Conservation (phyloP, 345 rosid genomes). For the Excoecaria cochinchinensis region DNA sequence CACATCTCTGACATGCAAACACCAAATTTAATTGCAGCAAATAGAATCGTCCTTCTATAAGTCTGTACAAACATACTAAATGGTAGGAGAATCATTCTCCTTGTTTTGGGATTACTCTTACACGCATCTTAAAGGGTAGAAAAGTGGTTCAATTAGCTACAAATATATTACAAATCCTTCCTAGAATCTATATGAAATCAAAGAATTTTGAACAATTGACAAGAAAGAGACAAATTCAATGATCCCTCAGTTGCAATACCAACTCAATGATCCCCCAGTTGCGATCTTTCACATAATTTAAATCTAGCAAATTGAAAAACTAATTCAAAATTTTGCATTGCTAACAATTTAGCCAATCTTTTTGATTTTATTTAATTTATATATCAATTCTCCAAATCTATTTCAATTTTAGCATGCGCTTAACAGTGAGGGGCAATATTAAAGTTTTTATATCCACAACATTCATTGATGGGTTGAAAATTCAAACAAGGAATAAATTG, state of each 20-base stretch:
- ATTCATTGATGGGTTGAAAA: neutral
- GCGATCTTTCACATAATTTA: neutral
- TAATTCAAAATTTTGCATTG: neutral
- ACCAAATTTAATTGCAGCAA: conserved; percentile 1
- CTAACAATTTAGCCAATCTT: neutral
- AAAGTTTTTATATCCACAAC: neutral
- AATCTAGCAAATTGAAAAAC: neutral
- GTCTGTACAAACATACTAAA: neutral
- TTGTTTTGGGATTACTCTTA: neutral
- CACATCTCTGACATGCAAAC: neutral
- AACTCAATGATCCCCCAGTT: neutral
- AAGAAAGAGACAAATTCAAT: neutral
- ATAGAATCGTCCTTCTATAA: neutral
- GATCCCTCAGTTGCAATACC: too few species aligned
- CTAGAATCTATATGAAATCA: neutral
- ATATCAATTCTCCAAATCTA: neutral
- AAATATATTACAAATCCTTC: neutral
- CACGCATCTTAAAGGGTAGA: neutral
- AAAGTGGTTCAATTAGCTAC: neutral
- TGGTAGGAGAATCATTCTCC: neutral
- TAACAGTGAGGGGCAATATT: neutral
- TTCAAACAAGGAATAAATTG: neutral
- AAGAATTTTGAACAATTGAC: neutral
- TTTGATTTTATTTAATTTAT: neutral
- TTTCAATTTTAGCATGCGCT: neutral